phyloP scores from a whole-genome alignment of 768 basidiomycete genomes.

The Pulveroboletus sp. region DNA sequence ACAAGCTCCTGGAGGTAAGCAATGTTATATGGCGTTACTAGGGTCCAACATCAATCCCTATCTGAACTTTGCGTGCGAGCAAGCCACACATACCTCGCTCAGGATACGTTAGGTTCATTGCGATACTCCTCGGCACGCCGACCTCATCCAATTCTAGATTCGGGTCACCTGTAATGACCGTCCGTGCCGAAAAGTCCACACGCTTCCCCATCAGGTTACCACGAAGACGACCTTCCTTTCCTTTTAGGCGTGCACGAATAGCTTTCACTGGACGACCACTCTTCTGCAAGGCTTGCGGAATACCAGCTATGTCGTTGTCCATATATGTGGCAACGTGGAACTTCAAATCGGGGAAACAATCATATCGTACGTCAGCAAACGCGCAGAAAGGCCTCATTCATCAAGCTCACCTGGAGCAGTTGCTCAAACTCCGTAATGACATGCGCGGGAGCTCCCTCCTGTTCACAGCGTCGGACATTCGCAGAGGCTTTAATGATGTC shows the following conservation, averaged over 20 bases:
- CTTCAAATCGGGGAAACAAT: conserved; percentile 36
- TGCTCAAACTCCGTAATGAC: conserved; percentile 96
- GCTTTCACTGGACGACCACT: conserved; percentile 97
- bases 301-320: conserved; percentile 99
- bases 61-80: background rate
- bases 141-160: conserved; percentile 96
- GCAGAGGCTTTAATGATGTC: conserved; percentile 96
- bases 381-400: background rate
- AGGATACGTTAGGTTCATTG: conserved; percentile 96
- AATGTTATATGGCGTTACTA: conserved; percentile 97
- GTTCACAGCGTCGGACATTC: conserved; percentile 87
- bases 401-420: conserved; percentile 74
- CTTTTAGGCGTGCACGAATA: conserved; percentile 95
- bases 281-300: conserved; percentile 96
- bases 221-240: conserved; percentile 96
- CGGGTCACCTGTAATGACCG: conserved; percentile 98
- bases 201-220: conserved; percentile 99
- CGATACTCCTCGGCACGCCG: conserved; percentile 91
- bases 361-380: conserved; percentile 2
- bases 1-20: conserved; percentile 91
- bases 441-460: conserved; percentile 95
- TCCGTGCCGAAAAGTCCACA: conserved; percentile 98
- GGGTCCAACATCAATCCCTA: conserved; percentile 7
- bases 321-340: conserved; percentile 99
- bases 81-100: conserved; percentile 68